These are phyloP conservation scores for Tillandsia fasciculata DNA, from an alignment of 176 grass and related monocot genomes.

Conservation along the genomic window DNA sequence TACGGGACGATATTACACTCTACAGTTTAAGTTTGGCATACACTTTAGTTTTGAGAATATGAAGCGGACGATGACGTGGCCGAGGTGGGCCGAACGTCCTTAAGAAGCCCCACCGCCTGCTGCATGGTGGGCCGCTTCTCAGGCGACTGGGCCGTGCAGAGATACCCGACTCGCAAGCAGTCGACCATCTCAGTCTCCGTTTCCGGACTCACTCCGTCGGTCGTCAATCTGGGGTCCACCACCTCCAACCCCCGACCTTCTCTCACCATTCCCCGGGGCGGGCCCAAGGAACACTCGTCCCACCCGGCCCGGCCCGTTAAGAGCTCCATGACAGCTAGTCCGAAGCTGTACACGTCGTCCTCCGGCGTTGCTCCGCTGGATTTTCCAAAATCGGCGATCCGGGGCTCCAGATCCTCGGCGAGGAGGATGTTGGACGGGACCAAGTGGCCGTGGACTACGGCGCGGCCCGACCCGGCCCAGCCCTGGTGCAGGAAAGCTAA, in stretches of 20 bases:
- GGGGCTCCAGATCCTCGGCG: conserved; percentile 63
- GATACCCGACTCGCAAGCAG: conserved; percentile 57
- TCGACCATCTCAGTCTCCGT: conserved; percentile 36
- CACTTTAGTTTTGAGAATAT: neutral
- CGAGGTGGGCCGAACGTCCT: conserved; percentile 40
- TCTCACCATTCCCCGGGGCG: conserved; percentile 2
- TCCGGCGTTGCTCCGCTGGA: conserved; percentile 13
- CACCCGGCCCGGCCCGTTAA: conserved; percentile 37
- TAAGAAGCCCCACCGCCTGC: conserved; percentile 75
- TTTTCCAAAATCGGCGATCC: conserved; percentile 48
- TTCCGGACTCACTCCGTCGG: neutral
- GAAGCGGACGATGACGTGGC: neutral
- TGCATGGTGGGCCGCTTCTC: conserved; percentile 83
- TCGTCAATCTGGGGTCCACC: conserved; percentile 1
- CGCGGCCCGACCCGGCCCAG: conserved; percentile 43
- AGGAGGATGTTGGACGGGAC: conserved; percentile 68
- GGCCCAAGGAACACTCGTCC: conserved; percentile 12
- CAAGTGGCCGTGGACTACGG: conserved; percentile 57
- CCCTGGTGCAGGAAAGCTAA: conserved; percentile 93
- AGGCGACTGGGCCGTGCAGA: conserved; percentile 48
- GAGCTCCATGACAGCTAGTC: conserved; percentile 69
- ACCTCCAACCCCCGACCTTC: neutral
- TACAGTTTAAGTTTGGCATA: no score
- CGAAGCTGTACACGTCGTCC: conserved; percentile 65
- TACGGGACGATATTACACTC: no score